Evolutionary conservation across 2,329 filamentous ascomycete genomes (phyloP), one percentile per base, ranked within the genome.

Genomic region (Colletotrichum gloeosporioides): DNA sequence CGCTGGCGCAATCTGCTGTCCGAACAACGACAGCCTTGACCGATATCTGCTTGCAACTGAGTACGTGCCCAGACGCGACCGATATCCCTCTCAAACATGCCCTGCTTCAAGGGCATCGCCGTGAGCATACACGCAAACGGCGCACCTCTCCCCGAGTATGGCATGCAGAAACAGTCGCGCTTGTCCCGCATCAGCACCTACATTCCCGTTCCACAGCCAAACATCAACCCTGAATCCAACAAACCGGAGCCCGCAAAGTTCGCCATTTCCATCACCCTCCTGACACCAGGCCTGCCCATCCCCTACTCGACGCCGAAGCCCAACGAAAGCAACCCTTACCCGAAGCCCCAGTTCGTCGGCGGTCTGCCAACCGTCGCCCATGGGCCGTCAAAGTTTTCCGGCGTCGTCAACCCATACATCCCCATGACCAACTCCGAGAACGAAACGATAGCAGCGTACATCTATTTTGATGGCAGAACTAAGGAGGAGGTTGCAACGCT

Each of bases 71-170:
- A 36, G 39, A 49, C 63, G 63, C 27, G 63, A 62, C 36, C 57
- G 32, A 61, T 32, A 8, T 39, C 44, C 22, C 36, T 57, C 61
- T 61, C 82, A 83, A 90, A 83, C 83, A 92, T 92, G 97, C 97
- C 97, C 89, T 99, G 96, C 92, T 99, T 99, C 89, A 98, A 99
- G 90, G 97, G 97, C 87, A 96, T 99, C 87, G 96, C 97, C 82
- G 96, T 99, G 84, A 98, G 95, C 91, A 98, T 99, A 85, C 97
- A 99, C 88, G 91, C 92, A 75, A 93, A 93, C 83, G 91, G 90
- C 78, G 89, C 95, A 80, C 96, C 97, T 79, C 92, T 99, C 79
- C 90, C 96, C 78, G 97, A 99, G 87, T 94, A 98, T 88, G 96
- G 96, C 82, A 94, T 99, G 81, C 96, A 99, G 88, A 97, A 96